Evolutionary conservation across 2,329 filamentous ascomycete species (phyloP).

Genomic region (Waltergamsia citrina): DNA sequence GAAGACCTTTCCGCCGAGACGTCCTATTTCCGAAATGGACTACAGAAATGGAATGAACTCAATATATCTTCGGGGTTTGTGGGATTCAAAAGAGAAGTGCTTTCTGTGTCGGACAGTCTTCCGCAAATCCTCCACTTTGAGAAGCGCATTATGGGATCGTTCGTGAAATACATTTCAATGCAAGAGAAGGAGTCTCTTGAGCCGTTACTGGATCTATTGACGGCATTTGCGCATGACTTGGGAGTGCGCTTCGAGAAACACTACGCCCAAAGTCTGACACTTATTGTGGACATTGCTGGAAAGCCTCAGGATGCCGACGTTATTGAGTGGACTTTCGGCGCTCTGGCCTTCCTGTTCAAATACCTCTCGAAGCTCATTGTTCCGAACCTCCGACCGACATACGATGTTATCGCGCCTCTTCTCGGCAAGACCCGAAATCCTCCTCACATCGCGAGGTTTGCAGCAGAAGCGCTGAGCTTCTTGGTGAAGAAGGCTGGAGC

Average conservation of each 20-base stretch:
- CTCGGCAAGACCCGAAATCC: conserved; percentile 78
- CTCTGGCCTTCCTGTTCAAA: conserved; percentile 92
- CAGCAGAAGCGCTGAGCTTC: conserved; percentile 91
- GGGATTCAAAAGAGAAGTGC: conserved; percentile 64
- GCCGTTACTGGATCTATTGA: conserved; percentile 77
- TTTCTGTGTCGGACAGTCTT: conserved; percentile 77
- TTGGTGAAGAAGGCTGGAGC: conserved; percentile 81
- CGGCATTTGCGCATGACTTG: conserved; percentile 90
- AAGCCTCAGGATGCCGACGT: conserved; percentile 73
- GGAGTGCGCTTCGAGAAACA: conserved; percentile 82
- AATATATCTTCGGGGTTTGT: conserved; percentile 80
- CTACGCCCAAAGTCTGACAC: conserved; percentile 64
- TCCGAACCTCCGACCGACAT: conserved; percentile 75
- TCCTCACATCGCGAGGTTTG: conserved; percentile 80
- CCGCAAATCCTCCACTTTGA: conserved; percentile 89
- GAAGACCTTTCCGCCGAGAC: conserved; percentile 66
- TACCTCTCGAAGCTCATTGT: conserved; percentile 84
- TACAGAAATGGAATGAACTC: conserved; percentile 85
- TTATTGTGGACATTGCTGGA: conserved; percentile 71
- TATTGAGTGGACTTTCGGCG: conserved; percentile 96
- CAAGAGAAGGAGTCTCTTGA: conserved; percentile 76
- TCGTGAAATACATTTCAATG: conserved; percentile 67
- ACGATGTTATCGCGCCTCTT: conserved; percentile 72
- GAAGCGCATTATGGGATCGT: conserved; percentile 68
- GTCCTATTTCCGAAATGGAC: conserved; percentile 77